These are phyloP conservation scores for Yarrowia sp. DNA, from an alignment of 805 yeast genomes.

Conservation along the genomic window DNA sequence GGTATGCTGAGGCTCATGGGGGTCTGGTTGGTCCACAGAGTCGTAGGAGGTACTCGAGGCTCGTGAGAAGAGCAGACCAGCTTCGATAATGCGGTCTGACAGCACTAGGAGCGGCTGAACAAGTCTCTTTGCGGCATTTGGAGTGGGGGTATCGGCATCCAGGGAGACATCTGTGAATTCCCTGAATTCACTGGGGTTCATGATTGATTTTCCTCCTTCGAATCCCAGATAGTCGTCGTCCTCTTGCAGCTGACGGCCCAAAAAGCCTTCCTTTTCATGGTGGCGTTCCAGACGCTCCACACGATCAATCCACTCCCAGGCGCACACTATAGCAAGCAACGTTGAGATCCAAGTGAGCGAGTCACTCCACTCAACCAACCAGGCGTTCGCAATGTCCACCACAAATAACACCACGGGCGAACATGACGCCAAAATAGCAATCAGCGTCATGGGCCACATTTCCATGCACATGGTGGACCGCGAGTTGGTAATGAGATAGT, in stretches of 20 bases:
- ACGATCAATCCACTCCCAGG: slow-evolving; percentile 87
- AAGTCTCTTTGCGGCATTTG: slow-evolving; percentile 19
- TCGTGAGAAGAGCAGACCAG: slow-evolving; percentile 21
- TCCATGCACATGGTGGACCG: slow-evolving; percentile 58
- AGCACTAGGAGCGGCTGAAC: slow-evolving; percentile 10
- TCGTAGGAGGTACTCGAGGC: slow-evolving; percentile 25
- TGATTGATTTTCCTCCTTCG: slow-evolving; percentile 24
- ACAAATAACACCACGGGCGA: slow-evolving; percentile 73
- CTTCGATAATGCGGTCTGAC: slow-evolving; percentile 30
- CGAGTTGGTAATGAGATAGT: slow-evolving; percentile 61
- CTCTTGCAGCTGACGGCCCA: slow-evolving; percentile 78
- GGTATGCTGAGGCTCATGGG: neutral
- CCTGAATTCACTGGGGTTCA: slow-evolving; percentile 30
- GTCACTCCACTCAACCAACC: slow-evolving; percentile 78
- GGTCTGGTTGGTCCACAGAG: slow-evolving; percentile 9
- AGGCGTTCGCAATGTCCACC: slow-evolving; percentile 75
- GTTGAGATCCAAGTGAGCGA: slow-evolving; percentile 75
- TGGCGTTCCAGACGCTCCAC: slow-evolving; percentile 62
- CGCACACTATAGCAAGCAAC: slow-evolving; percentile 71
- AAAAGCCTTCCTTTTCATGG: slow-evolving; percentile 70
- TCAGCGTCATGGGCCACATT: slow-evolving; percentile 62
- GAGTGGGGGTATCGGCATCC: neutral
- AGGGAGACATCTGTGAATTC: slow-evolving; percentile 27
- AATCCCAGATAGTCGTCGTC: slow-evolving; percentile 55
- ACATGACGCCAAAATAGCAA: slow-evolving; percentile 63